Base-by-base conservation (phyloP, 2,329 filamentous ascomycete species). In the Zymoseptoria brevis region DNA sequence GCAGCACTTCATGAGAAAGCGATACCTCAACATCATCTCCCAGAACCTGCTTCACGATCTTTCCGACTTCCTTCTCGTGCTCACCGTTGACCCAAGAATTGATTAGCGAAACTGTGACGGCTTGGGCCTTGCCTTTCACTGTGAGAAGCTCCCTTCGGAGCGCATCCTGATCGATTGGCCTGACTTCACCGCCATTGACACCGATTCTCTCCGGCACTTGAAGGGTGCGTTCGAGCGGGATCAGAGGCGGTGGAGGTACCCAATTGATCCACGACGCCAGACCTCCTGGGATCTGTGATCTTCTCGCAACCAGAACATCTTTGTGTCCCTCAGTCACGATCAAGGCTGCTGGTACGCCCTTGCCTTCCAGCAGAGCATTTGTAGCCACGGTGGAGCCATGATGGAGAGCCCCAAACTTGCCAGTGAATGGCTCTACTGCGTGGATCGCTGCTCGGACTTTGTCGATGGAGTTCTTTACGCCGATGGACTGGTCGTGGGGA, bases 271-370 rank as follows among this genome's bases (percentile, higher is more conserved):
- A 68, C 16, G 58, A 53, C 21, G 66, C 66, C n/a, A 68, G 61
- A 19, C 65, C 66, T 21, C 66, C 66, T 21, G 66, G 66, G 21
- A 68, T 68, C 48, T 68, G 66, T 11, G 62, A 65, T 49, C 66
- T 50, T 54, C 66, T 58, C 13, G 66, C 66, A 8, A 68, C 66
- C 21, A 68, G 30, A 9, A 68, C 65, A 59, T 68, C 66, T 55
- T 68, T 67, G 54, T 68, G 66, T n/a, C 66, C 66, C 55, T 68
- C 60, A 6, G 66, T 68, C 5, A 68, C 66, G 22, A 68, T 62
- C 13, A 68, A 56, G 11, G 66, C 66, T 16, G 66, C 65, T 9
- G 66, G 66, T 2, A 67, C 66, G 16, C 66, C 64, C 49, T 67
- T 68, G 50, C 66, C 66, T 59, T 68, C 66, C 8, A 68, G 56